A percentile compares a stretch with the other conserved stretches of the same genome.
phyloP scores from a whole-genome alignment of 805 yeast species.

The Candida peoriensis region DNA sequence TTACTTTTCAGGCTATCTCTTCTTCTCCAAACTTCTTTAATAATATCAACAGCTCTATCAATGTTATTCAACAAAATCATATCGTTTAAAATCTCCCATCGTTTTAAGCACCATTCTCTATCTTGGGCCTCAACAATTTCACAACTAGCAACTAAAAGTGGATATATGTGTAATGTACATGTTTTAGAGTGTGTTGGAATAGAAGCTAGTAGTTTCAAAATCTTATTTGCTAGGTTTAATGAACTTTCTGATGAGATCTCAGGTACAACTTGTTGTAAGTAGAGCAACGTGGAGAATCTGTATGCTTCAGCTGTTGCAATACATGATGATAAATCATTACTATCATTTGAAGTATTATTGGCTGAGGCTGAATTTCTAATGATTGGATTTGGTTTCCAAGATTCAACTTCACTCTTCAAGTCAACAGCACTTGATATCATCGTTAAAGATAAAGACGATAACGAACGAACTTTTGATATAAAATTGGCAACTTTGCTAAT shows the following conservation, averaged over 20 bases:
- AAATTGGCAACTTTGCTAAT: conserved; percentile 60
- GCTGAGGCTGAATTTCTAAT: conserved; percentile 36
- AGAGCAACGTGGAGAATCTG: conserved; percentile 51
- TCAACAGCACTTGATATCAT: conserved; percentile 52
- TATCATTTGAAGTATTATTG: neutral
- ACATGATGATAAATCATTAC: conserved; percentile 51
- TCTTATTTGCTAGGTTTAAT: conserved; percentile 53
- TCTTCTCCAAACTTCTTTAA: conserved; percentile 67
- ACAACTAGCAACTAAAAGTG: conserved; percentile 59
- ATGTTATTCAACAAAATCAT: conserved; percentile 64
- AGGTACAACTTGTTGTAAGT: conserved; percentile 67
- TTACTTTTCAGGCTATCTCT: conserved; percentile 33
- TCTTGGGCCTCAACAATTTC: conserved; percentile 57
- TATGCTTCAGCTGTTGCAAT: conserved; percentile 70
- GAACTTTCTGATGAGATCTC: conserved; percentile 55
- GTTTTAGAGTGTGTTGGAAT: conserved; percentile 57
- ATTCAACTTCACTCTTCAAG: conserved; percentile 45
- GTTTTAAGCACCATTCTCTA: conserved; percentile 51
- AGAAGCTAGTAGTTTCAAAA: conserved; percentile 54
- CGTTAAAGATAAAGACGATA: conserved; percentile 37
- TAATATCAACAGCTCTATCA: conserved; percentile 61
- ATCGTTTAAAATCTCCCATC: conserved; percentile 52
- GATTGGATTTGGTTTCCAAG: conserved; percentile 47
- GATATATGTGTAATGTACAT: conserved; percentile 57
- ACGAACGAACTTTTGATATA: conserved; percentile 41